Percentiles rank a stretch among this genome's conserved stretches.
These are phyloP conservation scores for Leccinum ponderosum DNA, from an alignment of 1,284 basidiomycete species.

Conservation along the genomic window DNA sequence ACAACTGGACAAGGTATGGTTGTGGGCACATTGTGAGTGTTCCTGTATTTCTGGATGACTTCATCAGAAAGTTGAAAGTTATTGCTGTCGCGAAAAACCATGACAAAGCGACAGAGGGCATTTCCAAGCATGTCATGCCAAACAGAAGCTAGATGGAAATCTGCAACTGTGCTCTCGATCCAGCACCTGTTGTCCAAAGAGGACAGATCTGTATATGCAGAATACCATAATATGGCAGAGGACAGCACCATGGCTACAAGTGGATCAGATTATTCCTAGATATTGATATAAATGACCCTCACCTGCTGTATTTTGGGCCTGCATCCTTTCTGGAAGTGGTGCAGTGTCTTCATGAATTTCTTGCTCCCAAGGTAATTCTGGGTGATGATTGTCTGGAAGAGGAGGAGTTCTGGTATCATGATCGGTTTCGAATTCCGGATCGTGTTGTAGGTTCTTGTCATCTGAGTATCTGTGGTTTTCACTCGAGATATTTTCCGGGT, in stretches of 20 bases:
- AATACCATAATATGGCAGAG: no score
- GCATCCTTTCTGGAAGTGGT: not conserved
- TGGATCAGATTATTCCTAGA: no score
- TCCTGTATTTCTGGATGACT: not conserved
- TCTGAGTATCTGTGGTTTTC: no score
- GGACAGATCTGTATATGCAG: not conserved
- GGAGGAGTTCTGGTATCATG: not conserved
- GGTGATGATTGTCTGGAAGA: not conserved
- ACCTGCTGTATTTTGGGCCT: not conserved
- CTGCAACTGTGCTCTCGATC: not conserved
- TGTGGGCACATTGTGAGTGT: not conserved
- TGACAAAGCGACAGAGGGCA: not conserved
- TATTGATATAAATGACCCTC: not conserved
- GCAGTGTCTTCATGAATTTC: not conserved
- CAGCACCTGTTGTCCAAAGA: not conserved
- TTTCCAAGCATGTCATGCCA: not conserved
- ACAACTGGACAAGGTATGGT: not conserved
- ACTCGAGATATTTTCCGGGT: no score
- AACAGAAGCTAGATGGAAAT: conserved; percentile 5
- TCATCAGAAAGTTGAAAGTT: not conserved
- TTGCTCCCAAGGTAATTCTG: not conserved
- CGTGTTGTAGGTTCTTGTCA: no score
- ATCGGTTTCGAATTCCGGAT: no score
- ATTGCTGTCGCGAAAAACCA: not conserved
- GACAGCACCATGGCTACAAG: no score